Evolutionary conservation across 2,329 filamentous ascomycete genomes (phyloP), one percentile per base, ranked within the genome.

Genomic region (Penicillium paneum): DNA sequence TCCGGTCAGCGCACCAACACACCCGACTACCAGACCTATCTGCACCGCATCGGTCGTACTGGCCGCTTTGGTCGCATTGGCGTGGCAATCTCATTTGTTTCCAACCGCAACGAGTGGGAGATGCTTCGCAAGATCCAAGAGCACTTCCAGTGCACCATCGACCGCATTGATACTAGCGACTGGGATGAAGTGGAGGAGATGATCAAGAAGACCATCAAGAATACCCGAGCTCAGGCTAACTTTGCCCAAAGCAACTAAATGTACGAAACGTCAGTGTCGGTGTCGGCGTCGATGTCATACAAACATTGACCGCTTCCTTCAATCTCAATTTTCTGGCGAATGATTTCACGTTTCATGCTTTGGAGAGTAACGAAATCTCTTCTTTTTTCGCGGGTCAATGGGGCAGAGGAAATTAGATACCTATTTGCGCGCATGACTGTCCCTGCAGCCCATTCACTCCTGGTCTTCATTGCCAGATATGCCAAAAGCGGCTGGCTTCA

Each of bases 41-140:
- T 99, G 45, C 94, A 99, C 81, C 89, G 94, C 71, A 99, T 99
- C 65, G 94, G 94, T 58, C 91, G 94, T 69, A 99, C 94, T 13
- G 94, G 94, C 60, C 90, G 94, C 63, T 99, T 99, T 67, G 94
- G 94, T 54, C 92, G 93, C 72, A 91, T 97, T 32, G 94, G 94
- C 67, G 94, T 97, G 64, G 92, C 90, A 55, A 92, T 99, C 70
- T 95, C 89, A 61, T 97, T 99, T 66, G 90, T 99, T 49, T 90
- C 91, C 64, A 91, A 95, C 75, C 85, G 86, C 70, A 83, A 83
- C 63, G 94, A 91, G 72, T 97, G 86, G 81, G 73, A 83, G 41
- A 88, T 90, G 64, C 83, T 99, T 44, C 84, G 85, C 63, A 76
- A 83, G n/a, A 99, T 97, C 67, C 87, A 89, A 55, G 76, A 81